Percentiles rank a stretch among this genome's conserved stretches.
Evolutionary conservation across 352 stramenopile genomes (phyloP).

Genomic region (Pythium insidiosum): DNA sequence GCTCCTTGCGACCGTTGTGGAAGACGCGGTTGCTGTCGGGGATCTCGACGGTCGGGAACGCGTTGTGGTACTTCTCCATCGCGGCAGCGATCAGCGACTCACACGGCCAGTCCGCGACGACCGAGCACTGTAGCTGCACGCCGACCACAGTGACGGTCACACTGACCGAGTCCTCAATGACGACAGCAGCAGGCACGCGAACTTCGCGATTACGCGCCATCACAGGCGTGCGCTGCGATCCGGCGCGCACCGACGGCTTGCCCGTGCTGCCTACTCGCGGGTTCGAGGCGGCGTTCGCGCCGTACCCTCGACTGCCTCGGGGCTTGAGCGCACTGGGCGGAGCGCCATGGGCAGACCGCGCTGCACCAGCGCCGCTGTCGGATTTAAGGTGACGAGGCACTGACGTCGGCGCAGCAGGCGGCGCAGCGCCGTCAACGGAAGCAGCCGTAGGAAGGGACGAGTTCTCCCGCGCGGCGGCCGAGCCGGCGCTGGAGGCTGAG

Average conservation of each 20-base stretch:
- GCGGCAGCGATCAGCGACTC: constrained; percentile 55
- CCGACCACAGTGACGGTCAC: constrained; percentile 40
- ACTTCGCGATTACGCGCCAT: constrained; percentile 22
- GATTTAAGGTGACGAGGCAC: too few species aligned
- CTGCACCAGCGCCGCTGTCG: too few species aligned
- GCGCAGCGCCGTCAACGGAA: neutral
- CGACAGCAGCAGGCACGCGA: constrained; percentile 5
- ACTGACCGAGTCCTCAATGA: constrained; percentile 24
- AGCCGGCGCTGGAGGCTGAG: neutral
- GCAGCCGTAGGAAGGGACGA: neutral
- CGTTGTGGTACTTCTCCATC: constrained; percentile 50
- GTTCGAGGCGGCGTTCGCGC: neutral
- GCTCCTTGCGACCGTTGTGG: constrained; percentile 49
- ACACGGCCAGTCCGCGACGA: constrained; percentile 55
- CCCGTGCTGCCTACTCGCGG: neutral
- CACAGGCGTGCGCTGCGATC: constrained; percentile 13
- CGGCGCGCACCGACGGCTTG: neutral
- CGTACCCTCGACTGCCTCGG: neutral
- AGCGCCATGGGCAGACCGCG: too few species aligned
- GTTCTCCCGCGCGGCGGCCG: neutral
- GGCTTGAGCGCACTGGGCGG: neutral
- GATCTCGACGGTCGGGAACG: constrained; percentile 54
- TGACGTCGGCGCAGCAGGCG: too few species aligned
- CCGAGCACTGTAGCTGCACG: constrained; percentile 40
- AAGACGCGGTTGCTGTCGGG: constrained; percentile 72